phyloP scores from a whole-genome alignment of 2,329 filamentous ascomycete genomes.

The Neofusicoccum sp. region DNA sequence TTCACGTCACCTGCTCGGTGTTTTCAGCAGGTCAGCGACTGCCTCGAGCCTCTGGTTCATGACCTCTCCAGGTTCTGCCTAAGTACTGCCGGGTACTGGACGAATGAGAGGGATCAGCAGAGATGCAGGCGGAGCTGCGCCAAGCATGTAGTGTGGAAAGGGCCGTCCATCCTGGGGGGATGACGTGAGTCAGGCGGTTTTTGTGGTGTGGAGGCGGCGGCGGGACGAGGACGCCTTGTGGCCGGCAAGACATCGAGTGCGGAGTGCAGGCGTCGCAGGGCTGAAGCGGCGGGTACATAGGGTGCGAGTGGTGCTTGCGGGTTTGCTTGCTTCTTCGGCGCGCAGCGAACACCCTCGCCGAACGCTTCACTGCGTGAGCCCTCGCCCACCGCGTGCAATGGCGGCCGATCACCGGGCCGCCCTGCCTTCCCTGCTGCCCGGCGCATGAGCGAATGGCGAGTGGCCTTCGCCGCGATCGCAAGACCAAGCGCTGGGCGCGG shows the following conservation, averaged over 20 bases:
- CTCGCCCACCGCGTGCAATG: not conserved
- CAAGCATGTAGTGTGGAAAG: not conserved
- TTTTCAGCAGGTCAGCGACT: constrained; percentile 11
- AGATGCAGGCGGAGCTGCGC: not conserved
- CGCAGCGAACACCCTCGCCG: not conserved
- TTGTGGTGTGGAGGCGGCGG: not conserved
- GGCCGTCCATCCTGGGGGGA: not conserved
- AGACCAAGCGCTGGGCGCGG: not conserved
- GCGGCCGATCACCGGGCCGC: not conserved
- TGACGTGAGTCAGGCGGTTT: constrained; percentile 8
- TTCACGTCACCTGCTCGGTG: constrained; percentile 8
- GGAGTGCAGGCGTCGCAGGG: constrained; percentile 6
- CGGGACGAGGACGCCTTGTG: not conserved
- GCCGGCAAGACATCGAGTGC: constrained; percentile 1
- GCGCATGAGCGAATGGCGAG: not conserved
- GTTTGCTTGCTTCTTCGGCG: not conserved
- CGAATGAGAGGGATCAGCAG: not conserved
- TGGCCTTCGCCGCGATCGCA: not conserved
- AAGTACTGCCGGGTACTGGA: not conserved
- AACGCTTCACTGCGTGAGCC: not conserved
- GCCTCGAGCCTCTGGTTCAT: not conserved
- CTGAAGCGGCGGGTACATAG: not conserved
- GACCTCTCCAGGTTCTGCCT: not conserved
- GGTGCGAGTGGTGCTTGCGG: not conserved
- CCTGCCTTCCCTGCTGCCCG: not conserved